Percentiles rank a stretch among this genome's conserved stretches.
Conservation (phyloP, 2,329 filamentous ascomycete genomes). For the Celoporthe dispersa region DNA sequence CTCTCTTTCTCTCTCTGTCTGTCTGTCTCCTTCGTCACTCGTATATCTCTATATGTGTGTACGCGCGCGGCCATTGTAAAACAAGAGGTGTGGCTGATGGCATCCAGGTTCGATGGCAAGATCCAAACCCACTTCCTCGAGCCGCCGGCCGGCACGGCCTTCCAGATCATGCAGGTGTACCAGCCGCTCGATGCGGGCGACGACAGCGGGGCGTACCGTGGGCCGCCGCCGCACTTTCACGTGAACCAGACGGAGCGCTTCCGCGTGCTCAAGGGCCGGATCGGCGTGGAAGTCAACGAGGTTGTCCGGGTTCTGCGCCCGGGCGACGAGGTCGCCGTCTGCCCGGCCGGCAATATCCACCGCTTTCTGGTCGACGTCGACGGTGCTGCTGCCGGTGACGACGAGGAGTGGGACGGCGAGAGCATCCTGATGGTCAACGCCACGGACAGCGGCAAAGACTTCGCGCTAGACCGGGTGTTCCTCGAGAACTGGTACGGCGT, state of each 20-base stretch:
- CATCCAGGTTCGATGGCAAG: conserved; percentile 33
- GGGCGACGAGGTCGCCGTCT: conserved; percentile 38
- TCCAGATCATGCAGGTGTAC: conserved; percentile 36
- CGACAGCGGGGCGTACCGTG: conserved; percentile 20
- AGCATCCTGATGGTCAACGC: conserved; percentile 35
- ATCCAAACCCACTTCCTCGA: conserved; percentile 36
- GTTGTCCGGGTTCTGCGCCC: conserved; percentile 32
- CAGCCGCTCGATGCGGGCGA: conserved; percentile 29
- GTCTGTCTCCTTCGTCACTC: too few species aligned
- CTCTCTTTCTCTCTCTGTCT: too few species aligned
- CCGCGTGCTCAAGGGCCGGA: conserved; percentile 35
- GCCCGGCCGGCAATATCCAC: conserved; percentile 33
- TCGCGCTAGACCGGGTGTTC: conserved; percentile 40
- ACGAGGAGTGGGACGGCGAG: conserved; percentile 20
- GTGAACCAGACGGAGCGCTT: conserved; percentile 40
- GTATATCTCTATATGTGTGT: too few species aligned
- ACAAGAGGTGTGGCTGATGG: too few species aligned
- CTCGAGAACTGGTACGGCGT: conserved; percentile 46
- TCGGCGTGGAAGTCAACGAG: conserved; percentile 37
- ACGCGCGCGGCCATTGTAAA: too few species aligned
- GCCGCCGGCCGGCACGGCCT: conserved; percentile 36
- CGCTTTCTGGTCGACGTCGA: conserved; percentile 34
- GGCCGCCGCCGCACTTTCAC: conserved; percentile 40
- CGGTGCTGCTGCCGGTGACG: too few species aligned
- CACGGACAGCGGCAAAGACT: conserved; percentile 35